Evolutionary conservation across 345 rosid species (phyloP), one percentile per base, ranked within the genome.

Genomic region (Pelargonium nanum): DNA sequence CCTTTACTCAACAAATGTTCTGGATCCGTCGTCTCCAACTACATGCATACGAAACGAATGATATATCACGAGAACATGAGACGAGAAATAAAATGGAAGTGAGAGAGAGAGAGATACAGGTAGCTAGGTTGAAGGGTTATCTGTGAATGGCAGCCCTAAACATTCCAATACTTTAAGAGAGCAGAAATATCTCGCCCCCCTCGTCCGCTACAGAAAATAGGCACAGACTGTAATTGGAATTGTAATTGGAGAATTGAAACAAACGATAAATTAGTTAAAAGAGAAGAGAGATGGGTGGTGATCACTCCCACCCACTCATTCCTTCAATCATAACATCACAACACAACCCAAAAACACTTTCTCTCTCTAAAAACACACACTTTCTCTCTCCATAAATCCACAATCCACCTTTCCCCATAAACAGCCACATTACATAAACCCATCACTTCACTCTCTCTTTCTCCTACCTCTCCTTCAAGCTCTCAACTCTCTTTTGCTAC

Each of bases 281-380:
- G 61, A 25, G 61, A 65, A 48, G 69, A 21, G 25, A 22, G 57
- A 55, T 55, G 25, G 57, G 7, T 19, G 22, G 4, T 26, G n/a
- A n/a, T 64, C 19, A 59, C 65, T 75, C 83, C 78, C 72, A 69
- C 81, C 86, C 86, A 79, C 82, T 69, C 87, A 82, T 78, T 78
- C 83, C 51, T 61, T 66, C 83, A 74, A 77, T 77, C 84, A 83
- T 71, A 40, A 67, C 63, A 57, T n/a, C n/a, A n/a, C n/a, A n/a
- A n/a, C n/a, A n/a, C n/a, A n/a, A n/a, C n/a, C n/a, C n/a, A n/a
- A n/a, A n/a, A n/a, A n/a, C 64, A 8, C 26, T n/a, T 7, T 51
- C 7, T 19, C 7, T 7, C 10, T 19, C 21, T 19, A 1, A 51
- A 17, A 13, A 19, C 4, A 5, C 16, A 17, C 21, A 13, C 5